Conservation (phyloP, 345 rosid species). For the Syzygium aromaticum region DNA sequence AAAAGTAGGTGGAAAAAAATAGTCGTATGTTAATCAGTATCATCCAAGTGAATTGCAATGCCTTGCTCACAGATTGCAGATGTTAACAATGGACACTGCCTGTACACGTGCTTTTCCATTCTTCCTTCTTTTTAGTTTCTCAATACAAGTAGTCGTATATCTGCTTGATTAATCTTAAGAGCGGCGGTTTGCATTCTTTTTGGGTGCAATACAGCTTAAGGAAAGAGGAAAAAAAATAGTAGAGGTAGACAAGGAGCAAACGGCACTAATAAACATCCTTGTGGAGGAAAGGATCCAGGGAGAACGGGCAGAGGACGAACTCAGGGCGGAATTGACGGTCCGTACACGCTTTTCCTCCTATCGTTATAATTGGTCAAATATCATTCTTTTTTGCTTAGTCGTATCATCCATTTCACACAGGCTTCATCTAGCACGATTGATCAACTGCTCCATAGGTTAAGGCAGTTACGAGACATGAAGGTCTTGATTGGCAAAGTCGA, state of each 20-base stretch:
- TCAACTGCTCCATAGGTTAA: slow-evolving; percentile 16
- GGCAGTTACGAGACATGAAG: slow-evolving; percentile 5
- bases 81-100: neutral
- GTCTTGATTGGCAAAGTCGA: neutral
- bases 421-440: slow-evolving; percentile 18
- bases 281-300: slow-evolving; percentile 22
- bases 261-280: neutral
- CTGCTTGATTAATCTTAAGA: neutral
- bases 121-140: neutral
- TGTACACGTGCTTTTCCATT: neutral
- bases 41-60: neutral
- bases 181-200: neutral
- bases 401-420: neutral
- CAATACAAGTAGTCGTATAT: neutral
- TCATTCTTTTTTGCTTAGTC: neutral
- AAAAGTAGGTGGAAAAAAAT: slow-evolving; percentile 8
- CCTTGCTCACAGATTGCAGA: neutral
- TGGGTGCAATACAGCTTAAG: slow-evolving; percentile 2
- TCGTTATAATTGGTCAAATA: too few relatives aligned
- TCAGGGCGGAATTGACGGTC: slow-evolving; percentile 28
- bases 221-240: slow-evolving; percentile 1
- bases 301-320: slow-evolving; percentile 18
- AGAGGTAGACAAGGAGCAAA: slow-evolving; percentile 12
- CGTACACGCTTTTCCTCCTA: neutral
- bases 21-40: neutral